phyloP scores from a whole-genome alignment of 164 flowering plant genomes.

The Tinospora cordifolia region DNA sequence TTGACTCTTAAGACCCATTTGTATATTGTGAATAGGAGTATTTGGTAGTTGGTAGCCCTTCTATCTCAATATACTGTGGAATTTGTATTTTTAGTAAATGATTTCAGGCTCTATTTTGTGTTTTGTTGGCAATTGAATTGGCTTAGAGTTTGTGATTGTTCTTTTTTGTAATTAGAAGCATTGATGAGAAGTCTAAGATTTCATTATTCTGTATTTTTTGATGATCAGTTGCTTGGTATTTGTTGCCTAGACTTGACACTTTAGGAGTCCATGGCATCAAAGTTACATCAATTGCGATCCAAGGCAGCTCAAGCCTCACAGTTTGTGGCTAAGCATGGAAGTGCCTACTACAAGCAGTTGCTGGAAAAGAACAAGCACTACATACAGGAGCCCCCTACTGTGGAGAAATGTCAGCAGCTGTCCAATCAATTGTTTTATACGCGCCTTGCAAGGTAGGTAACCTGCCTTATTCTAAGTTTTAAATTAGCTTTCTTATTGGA shows the following conservation, averaged over 20 bases:
- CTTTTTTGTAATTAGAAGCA: not conserved
- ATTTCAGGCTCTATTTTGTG: not conserved
- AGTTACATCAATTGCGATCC: conserved; percentile 5
- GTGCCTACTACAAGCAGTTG: conserved; percentile 6
- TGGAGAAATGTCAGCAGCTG: conserved; percentile 4
- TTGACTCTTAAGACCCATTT: too few relatives aligned
- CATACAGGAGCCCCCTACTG: conserved; percentile 9
- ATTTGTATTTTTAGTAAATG: not conserved
- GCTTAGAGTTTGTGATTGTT: not conserved
- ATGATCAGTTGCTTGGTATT: not conserved
- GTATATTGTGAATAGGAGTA: not conserved
- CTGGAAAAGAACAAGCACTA: conserved; percentile 11
- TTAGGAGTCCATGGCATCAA: conserved; percentile 6
- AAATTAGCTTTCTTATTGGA: not conserved
- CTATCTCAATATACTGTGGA: not conserved
- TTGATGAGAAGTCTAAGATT: not conserved
- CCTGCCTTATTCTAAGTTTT: not conserved
- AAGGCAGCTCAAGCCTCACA: conserved; percentile 11
- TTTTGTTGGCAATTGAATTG: not conserved
- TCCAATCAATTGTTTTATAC: conserved; percentile 14
- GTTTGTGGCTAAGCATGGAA: conserved; percentile 6
- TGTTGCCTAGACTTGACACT: not conserved
- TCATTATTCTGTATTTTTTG: not conserved
- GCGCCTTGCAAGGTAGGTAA: conserved; percentile 8
- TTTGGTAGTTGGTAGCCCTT: not conserved